Evolutionary conservation across 768 basidiomycete genomes (phyloP).

Genomic region (Mycena olivaceomarginata): DNA sequence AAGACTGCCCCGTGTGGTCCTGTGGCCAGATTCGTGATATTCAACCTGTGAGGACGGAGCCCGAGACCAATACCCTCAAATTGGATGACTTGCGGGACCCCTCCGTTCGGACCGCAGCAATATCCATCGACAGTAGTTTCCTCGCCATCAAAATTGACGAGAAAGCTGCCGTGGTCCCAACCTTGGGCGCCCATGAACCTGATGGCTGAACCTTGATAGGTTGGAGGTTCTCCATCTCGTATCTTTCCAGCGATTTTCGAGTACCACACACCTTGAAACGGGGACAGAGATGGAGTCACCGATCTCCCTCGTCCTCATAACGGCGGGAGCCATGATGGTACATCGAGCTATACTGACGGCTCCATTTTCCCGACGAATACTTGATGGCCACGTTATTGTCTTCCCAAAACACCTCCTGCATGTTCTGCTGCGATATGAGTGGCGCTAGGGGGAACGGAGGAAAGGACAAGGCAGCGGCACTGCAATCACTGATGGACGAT

Average conservation of each 20-base stretch:
- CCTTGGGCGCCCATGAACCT: constrained; percentile 37
- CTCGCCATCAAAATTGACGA: constrained; percentile 35
- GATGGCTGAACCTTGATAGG: constrained; percentile 11
- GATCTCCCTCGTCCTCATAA: constrained; percentile 32
- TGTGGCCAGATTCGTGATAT: constrained; percentile 26
- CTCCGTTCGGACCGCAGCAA: constrained; percentile 24
- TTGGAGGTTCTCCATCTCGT: background rate
- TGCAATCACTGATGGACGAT: too few relatives aligned
- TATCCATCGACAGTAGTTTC: constrained; percentile 33
- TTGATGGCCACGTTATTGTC: constrained; percentile 23
- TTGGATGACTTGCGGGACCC: constrained; percentile 37
- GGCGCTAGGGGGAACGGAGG: background rate
- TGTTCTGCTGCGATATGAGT: too few relatives aligned
- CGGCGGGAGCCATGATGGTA: constrained; percentile 31
- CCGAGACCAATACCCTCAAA: constrained; percentile 24
- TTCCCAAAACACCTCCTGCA: constrained; percentile 26
- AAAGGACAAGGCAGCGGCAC: background rate
- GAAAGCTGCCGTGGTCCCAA: constrained; percentile 37
- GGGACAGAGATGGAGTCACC: constrained; percentile 32
- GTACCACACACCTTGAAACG: constrained; percentile 22
- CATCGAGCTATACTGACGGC: constrained; percentile 9
- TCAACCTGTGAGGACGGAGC: constrained; percentile 12
- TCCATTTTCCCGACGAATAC: constrained; percentile 26
- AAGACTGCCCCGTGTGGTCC: constrained; percentile 25
- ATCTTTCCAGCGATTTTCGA: background rate